phyloP scores from a whole-genome alignment of 108 stramenopile species.

The Skeletonema menzelii region DNA sequence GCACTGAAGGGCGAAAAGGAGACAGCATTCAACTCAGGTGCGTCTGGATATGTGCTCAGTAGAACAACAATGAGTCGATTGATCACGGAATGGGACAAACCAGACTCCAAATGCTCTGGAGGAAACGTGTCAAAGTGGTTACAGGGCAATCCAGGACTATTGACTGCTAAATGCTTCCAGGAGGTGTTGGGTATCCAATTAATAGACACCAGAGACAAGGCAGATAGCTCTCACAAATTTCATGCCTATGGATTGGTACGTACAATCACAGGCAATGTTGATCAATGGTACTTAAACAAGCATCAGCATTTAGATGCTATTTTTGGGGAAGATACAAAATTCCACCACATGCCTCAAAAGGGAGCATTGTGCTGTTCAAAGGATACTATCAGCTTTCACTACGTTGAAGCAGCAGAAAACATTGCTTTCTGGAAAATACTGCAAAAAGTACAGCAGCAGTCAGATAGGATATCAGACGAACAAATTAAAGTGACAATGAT shows the following conservation, averaged over 20 bases:
- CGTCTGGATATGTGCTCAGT: slow-evolving; percentile 83
- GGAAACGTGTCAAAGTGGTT: slow-evolving; percentile 60
- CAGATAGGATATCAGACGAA: slow-evolving; percentile 56
- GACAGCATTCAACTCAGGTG: slow-evolving; percentile 84
- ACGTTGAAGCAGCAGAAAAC: slow-evolving; percentile 80
- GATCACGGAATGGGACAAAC: slow-evolving; percentile 64
- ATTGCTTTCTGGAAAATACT: slow-evolving; percentile 67
- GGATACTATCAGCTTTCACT: slow-evolving; percentile 85
- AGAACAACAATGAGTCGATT: slow-evolving; percentile 73
- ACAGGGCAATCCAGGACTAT: slow-evolving; percentile 79
- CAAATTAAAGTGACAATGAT: slow-evolving; percentile 63
- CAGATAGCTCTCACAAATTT: slow-evolving; percentile 73
- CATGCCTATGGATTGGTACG: slow-evolving; percentile 75
- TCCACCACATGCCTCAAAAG: slow-evolving; percentile 45
- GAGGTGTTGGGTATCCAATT: slow-evolving; percentile 52
- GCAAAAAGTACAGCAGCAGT: slow-evolving; percentile 56
- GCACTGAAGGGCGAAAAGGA: slow-evolving; percentile 63
- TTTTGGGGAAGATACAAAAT: slow-evolving; percentile 45
- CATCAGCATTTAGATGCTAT: slow-evolving; percentile 60
- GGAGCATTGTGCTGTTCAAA: slow-evolving; percentile 71
- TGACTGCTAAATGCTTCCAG: slow-evolving; percentile 72
- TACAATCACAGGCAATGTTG: slow-evolving; percentile 68
- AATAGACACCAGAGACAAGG: slow-evolving; percentile 67
- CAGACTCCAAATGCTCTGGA: slow-evolving; percentile 53
- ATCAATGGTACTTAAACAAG: slow-evolving; percentile 85